phyloP scores from a whole-genome alignment of 2,329 filamentous ascomycete species.

The Davidsoniella neocaledoniae region DNA sequence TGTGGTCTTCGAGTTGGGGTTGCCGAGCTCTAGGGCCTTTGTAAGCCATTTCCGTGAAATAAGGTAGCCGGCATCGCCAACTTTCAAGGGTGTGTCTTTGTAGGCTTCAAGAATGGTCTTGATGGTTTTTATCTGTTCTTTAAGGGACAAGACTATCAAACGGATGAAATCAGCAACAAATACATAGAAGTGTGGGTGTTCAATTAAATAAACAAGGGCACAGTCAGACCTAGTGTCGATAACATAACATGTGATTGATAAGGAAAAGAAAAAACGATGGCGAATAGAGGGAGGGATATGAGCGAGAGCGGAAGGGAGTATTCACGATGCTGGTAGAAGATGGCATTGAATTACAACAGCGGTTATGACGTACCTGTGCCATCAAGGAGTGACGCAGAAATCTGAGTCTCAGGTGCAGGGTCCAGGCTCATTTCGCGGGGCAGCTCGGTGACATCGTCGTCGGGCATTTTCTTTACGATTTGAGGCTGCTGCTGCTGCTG shows the following conservation, averaged over 20 bases:
- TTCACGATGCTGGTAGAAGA: not conserved
- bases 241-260: not conserved
- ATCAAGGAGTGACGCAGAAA: too few relatives aligned
- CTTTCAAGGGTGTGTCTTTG: slow-evolving; percentile 36
- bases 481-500: not conserved
- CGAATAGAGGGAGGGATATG: not conserved
- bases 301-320: not conserved
- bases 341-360: not conserved
- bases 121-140: slow-evolving; percentile 56
- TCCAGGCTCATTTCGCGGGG: slow-evolving; percentile 12
- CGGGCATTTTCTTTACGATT: not conserved
- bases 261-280: not conserved
- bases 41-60: slow-evolving; percentile 68
- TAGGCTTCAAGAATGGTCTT: slow-evolving; percentile 40
- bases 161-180: not conserved
- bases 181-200: not conserved
- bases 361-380: slow-evolving; percentile 12
- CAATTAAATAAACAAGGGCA: not conserved
- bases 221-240: not conserved
- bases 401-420: slow-evolving; percentile 2
- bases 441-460: slow-evolving; percentile 2
- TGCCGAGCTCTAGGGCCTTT: slow-evolving; percentile 49
- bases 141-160: slow-evolving; percentile 20
- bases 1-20: slow-evolving; percentile 41
- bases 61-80: slow-evolving; percentile 60